A percentile compares a stretch with the other conserved stretches of the same genome.
Evolutionary conservation across 805 yeast species (phyloP).

Genomic region (Debaryomyces prosopidis): DNA sequence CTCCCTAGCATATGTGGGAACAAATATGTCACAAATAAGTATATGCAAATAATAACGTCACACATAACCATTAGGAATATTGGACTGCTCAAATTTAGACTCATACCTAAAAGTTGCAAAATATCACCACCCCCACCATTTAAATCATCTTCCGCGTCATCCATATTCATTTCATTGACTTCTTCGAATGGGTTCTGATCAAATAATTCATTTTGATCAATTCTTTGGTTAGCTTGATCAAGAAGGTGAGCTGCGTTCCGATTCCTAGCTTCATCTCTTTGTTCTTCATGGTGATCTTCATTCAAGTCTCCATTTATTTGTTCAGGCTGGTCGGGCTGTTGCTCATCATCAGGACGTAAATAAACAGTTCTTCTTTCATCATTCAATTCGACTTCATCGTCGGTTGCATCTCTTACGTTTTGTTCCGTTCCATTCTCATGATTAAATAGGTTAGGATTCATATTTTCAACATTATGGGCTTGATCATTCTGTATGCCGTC

Average conservation of each 20-base stretch:
- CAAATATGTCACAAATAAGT: constrained; percentile 44
- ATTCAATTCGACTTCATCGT: not conserved
- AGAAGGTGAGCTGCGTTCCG: not conserved
- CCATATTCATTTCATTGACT: constrained; percentile 11
- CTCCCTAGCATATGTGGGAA: constrained; percentile 51
- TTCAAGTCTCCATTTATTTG: not conserved
- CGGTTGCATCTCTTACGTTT: constrained; percentile 2
- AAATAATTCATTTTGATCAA: not conserved
- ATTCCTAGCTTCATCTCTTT: not conserved
- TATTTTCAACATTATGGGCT: constrained; percentile 10
- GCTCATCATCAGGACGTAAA: constrained; percentile 1
- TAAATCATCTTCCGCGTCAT: constrained; percentile 12
- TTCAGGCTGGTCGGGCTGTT: not conserved
- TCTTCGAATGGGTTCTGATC: constrained; percentile 7
- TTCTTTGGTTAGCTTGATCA: not conserved
- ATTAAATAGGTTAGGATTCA: not conserved
- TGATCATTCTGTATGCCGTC: constrained; percentile 18
- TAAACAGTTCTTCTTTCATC: constrained; percentile 5
- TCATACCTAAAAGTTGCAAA: constrained; percentile 37
- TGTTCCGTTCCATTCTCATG: not conserved
- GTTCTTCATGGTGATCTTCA: not conserved
- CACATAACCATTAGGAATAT: constrained; percentile 31
- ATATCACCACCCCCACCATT: constrained; percentile 25
- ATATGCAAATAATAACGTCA: constrained; percentile 32
- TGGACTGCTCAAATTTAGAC: constrained; percentile 36